Conservation (phyloP, 2,329 filamentous ascomycete species). For the Apiospora phragmitis region DNA sequence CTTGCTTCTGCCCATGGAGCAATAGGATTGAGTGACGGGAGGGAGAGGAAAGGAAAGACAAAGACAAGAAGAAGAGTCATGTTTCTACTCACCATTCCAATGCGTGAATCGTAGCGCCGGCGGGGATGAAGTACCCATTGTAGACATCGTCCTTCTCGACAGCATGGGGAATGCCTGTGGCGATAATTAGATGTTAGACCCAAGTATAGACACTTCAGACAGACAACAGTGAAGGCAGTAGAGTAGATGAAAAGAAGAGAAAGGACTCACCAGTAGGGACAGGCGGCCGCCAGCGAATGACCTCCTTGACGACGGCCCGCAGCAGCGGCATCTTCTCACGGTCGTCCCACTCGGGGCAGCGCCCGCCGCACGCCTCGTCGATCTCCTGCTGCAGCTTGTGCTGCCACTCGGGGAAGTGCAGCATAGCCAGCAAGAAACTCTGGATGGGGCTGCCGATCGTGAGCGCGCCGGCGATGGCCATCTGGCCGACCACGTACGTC, state of each 20-base stretch:
- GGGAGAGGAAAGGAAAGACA: too few relatives aligned
- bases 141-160: slow-evolving; percentile 53
- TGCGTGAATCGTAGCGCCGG: slow-evolving; percentile 52
- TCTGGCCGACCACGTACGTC: slow-evolving; percentile 46
- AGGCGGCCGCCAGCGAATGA: slow-evolving; percentile 54
- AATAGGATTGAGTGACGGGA: not conserved
- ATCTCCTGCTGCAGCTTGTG: slow-evolving; percentile 48
- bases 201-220: too few relatives aligned
- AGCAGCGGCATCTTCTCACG: slow-evolving; percentile 46
- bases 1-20: not conserved
- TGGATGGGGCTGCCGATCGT: slow-evolving; percentile 47
- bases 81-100: slow-evolving; percentile 46
- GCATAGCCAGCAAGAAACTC: slow-evolving; percentile 41
- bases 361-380: slow-evolving; percentile 41
- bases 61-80: not conserved
- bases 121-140: slow-evolving; percentile 48
- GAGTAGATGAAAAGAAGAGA: not conserved
- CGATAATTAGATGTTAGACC: not conserved
- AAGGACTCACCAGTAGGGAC: slow-evolving; percentile 48
- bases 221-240: too few relatives aligned
- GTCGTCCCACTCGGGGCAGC: slow-evolving; percentile 48
- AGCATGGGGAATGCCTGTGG: slow-evolving; percentile 50
- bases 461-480: slow-evolving; percentile 47
- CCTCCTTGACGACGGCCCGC: slow-evolving; percentile 51
- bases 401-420: slow-evolving; percentile 41